Evolutionary conservation across 2,329 filamentous ascomycete species (phyloP).

Genomic region (Aspergillus eucalypticola): DNA sequence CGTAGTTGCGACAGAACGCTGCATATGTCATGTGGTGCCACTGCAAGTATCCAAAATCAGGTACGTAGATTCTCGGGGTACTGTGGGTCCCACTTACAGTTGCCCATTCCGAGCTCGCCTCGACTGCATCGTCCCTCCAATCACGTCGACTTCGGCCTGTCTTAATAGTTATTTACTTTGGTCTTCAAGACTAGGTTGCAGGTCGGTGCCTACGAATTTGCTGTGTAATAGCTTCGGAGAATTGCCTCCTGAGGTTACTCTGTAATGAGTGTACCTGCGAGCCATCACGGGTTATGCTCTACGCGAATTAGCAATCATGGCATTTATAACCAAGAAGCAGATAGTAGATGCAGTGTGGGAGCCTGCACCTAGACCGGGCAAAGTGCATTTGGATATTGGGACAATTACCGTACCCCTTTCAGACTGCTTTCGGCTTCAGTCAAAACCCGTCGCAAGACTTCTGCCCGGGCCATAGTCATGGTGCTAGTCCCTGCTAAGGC

Average conservation of each 20-base stretch:
- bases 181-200: background rate
- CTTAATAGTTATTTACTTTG: background rate
- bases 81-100: constrained; percentile 7
- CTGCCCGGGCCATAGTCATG: constrained; percentile 16
- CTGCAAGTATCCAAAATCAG: constrained; percentile 1
- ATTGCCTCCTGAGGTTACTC: constrained; percentile 1
- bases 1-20: constrained; percentile 21
- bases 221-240: background rate
- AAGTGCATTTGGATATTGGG: background rate
- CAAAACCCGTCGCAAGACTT: constrained; percentile 14
- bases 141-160: constrained; percentile 2
- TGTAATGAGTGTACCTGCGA: background rate
- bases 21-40: constrained; percentile 15
- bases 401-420: constrained; percentile 8
- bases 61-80: background rate
- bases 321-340: background rate
- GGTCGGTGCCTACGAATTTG: constrained; percentile 10
- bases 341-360: too few species aligned
- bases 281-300: background rate
- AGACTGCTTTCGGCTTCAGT: constrained; percentile 10
- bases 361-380: too few species aligned
- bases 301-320: constrained; percentile 1
- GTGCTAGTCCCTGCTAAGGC: constrained; percentile 13
- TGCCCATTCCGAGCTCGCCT: constrained; percentile 13
- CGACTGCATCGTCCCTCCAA: constrained; percentile 13